Evolutionary conservation across 345 rosid species (phyloP), one percentile per base, ranked within the genome.

Genomic region (Schrenkiella parvula): DNA sequence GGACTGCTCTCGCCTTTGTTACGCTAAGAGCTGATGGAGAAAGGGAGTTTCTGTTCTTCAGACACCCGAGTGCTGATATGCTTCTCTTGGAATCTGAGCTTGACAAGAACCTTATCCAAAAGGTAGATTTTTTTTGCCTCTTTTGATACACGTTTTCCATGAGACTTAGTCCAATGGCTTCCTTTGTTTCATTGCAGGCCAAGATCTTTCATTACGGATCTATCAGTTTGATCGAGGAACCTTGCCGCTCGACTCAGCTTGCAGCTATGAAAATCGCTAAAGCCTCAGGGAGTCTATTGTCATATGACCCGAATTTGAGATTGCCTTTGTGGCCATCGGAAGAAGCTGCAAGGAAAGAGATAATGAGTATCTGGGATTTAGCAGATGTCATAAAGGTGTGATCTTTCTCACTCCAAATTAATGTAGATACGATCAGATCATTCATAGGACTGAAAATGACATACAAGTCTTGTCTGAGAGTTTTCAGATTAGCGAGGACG

Each of bases 41-140:
- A 76, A 96, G 99, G 32, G 99, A 95, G 76, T 95, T 95, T 83
- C 74, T 95, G 78, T 95, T 95, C 83, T 95, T 88, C 67, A 89
- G 98, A 44, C 87, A 89, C 82, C 99, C 99, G 4, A 95, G 98
- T 85, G 99, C 99, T 14, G 99, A 95, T 82, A 95, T 95, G 98
- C 97, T 83, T 73, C 92, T 95, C 68, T 81, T 38, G 29, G 97
- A 89, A 75, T 87, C 96, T 55, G 99, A 95, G 52, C 88, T 95
- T 35, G 87, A 90, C 48, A 68, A 64, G 26, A 79, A 88, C 76
- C 86, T 92, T 22, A 84, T 95, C 34, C 78, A 85, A 78, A 72
- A 86, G 97, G 99, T 91, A 43, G n/a, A 52, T 8, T 17, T 0
- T 76, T 31, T 39, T 23, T 43, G n/a, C 7, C 26, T 8, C 52